Base-by-base conservation (phyloP, 192 early-diverging fungal genomes). In the Gaertneriomyces sp. region DNA sequence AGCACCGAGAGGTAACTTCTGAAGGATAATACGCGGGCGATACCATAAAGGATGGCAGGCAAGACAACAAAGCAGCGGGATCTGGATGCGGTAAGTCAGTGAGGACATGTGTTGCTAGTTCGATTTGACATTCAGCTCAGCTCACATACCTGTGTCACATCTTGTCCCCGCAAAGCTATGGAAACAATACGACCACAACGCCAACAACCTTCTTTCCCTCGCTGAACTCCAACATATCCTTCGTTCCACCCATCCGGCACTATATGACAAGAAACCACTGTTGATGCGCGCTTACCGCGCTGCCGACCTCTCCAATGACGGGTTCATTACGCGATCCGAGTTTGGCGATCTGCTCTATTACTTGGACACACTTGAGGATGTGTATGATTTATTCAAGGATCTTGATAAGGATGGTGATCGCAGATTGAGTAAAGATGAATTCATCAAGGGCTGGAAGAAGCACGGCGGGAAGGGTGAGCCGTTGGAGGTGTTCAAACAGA, bases 271-370 rank as follows among this genome's bases (percentile, higher is more conserved):
- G 16, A 75, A 75, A 46, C 73, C 73, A 14, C 71, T 60, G 5
- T 33, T 75, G 6, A 67, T 75, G 64, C 68, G 73, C 17, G 73
- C 73, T 14, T 75, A 75, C 70, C 73, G 68, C 41, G 73, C 72
- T 19, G 62, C 73, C 45, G 73, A 75, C 52, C 10, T 19, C 7
- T 42, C 33, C 39, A 74, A 69, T 20, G 73, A 75, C 49, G 73
- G 73, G 9, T 75, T 75, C 38, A 53, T 75, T 9, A 63, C 60
- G 19, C 56, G 49, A 46, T 57, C 59, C 25, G 73, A 75, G 56
- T 75, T 75, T 50, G 72, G 6, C 19, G 44, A 20, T 25, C 53
- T 75, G 14, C 49, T 75, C 3, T 20, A 47, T 8, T 58, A 46
- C n/a, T 40, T 75, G 55, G 25, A 10, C 20, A 14, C 50, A 44